A percentile compares a stretch with the other conserved stretches of the same genome.
Conservation (phyloP, 1,139 yeast genomes). For the Geotrichum bryndzae region DNA sequence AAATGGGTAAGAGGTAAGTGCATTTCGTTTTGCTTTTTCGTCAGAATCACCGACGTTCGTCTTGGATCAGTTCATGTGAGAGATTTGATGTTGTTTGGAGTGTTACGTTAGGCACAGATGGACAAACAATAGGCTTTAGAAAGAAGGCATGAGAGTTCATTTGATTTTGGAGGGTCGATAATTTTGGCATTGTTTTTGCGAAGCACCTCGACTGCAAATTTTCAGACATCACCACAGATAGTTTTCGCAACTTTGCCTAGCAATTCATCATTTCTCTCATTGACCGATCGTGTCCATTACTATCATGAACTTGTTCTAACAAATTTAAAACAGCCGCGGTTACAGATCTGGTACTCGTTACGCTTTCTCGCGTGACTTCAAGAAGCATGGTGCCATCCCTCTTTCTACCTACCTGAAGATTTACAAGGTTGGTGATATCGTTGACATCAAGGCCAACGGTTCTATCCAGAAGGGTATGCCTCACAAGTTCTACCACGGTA, state of each 20-base stretch:
- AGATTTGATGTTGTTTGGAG: not conserved
- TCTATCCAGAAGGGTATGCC: constrained; percentile 99
- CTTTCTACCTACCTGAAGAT: constrained; percentile 95
- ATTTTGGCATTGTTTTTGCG: not conserved
- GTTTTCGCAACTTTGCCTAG: not conserved
- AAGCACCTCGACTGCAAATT: not conserved
- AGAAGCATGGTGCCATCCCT: constrained; percentile 93
- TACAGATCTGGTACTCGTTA: constrained; percentile 99
- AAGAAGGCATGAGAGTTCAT: not conserved
- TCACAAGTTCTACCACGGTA: constrained; percentile 99
- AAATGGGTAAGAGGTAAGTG: constrained; percentile 74
- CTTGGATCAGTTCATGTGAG: not conserved
- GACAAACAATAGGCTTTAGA: not conserved
- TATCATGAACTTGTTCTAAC: constrained; percentile 6
- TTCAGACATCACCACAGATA: not conserved
- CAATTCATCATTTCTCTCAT: not conserved
- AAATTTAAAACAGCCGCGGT: constrained; percentile 68
- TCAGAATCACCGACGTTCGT: not conserved
- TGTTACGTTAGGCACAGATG: not conserved
- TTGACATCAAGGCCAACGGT: constrained; percentile 98
- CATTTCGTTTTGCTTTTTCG: not conserved
- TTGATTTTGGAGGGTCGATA: not conserved
- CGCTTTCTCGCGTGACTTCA: constrained; percentile 99
- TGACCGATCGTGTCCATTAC: not conserved
- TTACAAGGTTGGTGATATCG: constrained; percentile 98